These are phyloP conservation scores for Penicillium roqueforti DNA, from an alignment of 495 filamentous ascomycete genomes.

Conservation along the genomic window DNA sequence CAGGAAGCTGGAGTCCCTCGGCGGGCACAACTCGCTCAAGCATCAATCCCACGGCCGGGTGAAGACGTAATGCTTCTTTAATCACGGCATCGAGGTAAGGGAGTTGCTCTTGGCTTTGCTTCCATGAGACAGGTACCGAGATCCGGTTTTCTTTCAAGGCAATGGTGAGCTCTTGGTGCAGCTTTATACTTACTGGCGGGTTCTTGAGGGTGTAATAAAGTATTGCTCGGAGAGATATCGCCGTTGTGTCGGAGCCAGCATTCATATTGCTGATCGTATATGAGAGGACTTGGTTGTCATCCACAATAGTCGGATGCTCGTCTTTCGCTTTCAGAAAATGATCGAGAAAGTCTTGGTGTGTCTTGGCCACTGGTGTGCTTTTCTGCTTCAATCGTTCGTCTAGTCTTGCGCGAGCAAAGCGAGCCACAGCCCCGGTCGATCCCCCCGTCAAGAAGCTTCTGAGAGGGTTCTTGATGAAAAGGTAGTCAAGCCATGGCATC, in stretches of 20 bases:
- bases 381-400: conserved; percentile 17
- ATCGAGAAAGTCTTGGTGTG: conserved; percentile 25
- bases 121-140: conserved; percentile 27
- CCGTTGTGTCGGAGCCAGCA: conserved; percentile 52
- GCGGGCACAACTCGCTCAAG: conserved; percentile 46
- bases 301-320: conserved; percentile 25
- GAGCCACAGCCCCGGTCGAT: conserved; percentile 26
- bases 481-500: conserved; percentile 42
- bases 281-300: conserved; percentile 27
- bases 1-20: conserved; percentile 34
- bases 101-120: conserved; percentile 42
- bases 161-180: conserved; percentile 33
- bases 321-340: conserved; percentile 33
- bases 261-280: conserved; percentile 43
- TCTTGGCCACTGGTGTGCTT: not conserved
- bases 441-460: conserved; percentile 29
- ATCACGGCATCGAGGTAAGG: conserved; percentile 62
- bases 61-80: conserved; percentile 63
- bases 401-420: conserved; percentile 52
- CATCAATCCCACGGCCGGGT: conserved; percentile 56
- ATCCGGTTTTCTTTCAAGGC: conserved; percentile 40
- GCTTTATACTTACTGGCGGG: conserved; percentile 3
- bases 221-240: conserved; percentile 44
- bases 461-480: conserved; percentile 51
- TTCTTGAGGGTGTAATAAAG: not conserved